Conservation (phyloP, 371 early-diverging fungal genomes). For the Mucor piriformis region DNA sequence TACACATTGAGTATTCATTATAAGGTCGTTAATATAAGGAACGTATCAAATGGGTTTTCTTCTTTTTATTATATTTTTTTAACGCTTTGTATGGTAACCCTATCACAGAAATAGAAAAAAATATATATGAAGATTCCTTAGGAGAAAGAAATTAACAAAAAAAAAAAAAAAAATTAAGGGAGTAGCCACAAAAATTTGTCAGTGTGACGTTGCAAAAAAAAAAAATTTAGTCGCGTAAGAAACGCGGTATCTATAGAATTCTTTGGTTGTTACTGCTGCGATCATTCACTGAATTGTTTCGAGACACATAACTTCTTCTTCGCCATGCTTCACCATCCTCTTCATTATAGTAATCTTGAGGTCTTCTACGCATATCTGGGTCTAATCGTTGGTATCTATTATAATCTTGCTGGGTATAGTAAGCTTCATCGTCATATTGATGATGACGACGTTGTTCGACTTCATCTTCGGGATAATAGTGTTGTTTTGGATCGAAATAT, state of each 20-base stretch:
- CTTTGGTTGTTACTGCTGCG: too few relatives aligned
- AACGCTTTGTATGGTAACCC: neutral
- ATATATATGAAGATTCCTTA: neutral
- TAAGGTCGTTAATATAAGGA: neutral
- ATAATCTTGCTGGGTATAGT: constrained; percentile 10
- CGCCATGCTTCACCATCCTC: neutral
- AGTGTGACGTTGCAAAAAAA: too few relatives aligned
- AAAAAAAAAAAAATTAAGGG: neutral
- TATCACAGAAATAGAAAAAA: neutral
- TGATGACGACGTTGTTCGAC: constrained; percentile 3
- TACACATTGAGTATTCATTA: constrained; percentile 17
- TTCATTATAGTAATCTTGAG: neutral
- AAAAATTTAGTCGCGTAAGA: neutral
- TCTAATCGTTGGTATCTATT: neutral
- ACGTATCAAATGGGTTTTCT: neutral
- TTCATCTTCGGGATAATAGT: constrained; percentile 5
- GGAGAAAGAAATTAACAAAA: neutral
- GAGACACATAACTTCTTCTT: neutral
- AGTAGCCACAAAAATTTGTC: too few relatives aligned
- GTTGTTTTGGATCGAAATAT: neutral
- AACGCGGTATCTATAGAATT: too few relatives aligned
- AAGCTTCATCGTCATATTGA: neutral
- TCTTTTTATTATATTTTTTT: too few relatives aligned
- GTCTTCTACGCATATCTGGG: neutral
- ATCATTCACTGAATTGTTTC: neutral